Evolutionary conservation across 176 grass and related monocot species (phyloP), one percentile per base, ranked within the genome.

Genomic region (Ananas comosus): DNA sequence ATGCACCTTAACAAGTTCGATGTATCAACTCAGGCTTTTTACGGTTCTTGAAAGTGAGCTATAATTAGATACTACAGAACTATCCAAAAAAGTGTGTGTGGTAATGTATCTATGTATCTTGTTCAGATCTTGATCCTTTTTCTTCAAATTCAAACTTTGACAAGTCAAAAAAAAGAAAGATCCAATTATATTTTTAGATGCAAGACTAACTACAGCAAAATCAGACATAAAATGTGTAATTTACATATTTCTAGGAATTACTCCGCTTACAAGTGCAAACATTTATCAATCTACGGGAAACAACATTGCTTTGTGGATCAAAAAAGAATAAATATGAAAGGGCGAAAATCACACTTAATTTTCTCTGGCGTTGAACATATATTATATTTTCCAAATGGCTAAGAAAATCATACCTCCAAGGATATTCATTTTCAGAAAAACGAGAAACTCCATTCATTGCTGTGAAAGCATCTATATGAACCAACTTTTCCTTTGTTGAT

Each of bases 371-470:
- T 42, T 42, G 33, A 42, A 42, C 33, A 7, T 42, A 42, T 42
- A 42, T 42, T 42, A 42, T 42, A 42, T 42, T 42, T 0, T 7
- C 33, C 33, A 42, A 61, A 61, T 61, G 53, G 56, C 5, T 21
- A 61, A 18, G 21, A 61, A 61, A 61, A 19, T 42, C 29, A 51
- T 72, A 93, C 94, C 94, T 92, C 94, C 94, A 97, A 90, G 84
- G 84, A 80, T 97, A 90, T 82, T 85, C 78, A 75, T 83, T 90
- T 90, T 97, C 89, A 66, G 73, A 97, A 82, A 97, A 97, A 53
- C 82, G 81, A 76, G 94, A 97, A 88, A 97, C 84, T 69, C 94
- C 94, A 68, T 84, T 90, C 76, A 91, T 92, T 50, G 94, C 94
- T 21, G 94, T 86, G 72, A 92, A 97, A 50, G 87, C 63, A 84